Evolutionary conservation across 2,329 filamentous ascomycete species (phyloP).

Genomic region (Knufia fluminis): DNA sequence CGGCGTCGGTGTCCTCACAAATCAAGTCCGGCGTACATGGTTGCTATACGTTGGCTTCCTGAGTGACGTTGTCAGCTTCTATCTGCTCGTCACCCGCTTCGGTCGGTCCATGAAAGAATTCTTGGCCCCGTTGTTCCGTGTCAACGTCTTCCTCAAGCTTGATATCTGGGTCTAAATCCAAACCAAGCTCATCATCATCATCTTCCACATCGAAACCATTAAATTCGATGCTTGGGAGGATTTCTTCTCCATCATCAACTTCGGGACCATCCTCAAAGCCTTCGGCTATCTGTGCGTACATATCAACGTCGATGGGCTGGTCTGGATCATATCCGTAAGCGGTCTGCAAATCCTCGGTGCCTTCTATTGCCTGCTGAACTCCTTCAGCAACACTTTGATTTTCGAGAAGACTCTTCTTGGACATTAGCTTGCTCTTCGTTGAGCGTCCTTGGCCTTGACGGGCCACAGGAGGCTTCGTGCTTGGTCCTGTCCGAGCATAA

Average conservation of each 20-base stretch:
- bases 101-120: no score
- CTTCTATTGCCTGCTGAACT: slow-evolving; percentile 5
- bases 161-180: slow-evolving; percentile 9
- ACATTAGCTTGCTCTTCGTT: slow-evolving; percentile 5
- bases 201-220: slow-evolving; percentile 12
- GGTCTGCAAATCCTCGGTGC: slow-evolving; percentile 10
- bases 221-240: slow-evolving; percentile 6
- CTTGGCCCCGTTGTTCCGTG: not conserved
- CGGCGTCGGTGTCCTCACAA: no score
- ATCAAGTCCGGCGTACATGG: no score
- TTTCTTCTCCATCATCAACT: not conserved
- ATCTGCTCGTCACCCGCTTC: no score
- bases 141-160: slow-evolving; percentile 10
- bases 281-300: not conserved
- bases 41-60: no score
- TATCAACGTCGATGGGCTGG: slow-evolving; percentile 7
- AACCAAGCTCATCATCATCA: slow-evolving; percentile 10
- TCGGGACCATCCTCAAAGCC: slow-evolving; percentile 1
- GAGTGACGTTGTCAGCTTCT: no score
- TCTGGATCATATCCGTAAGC: slow-evolving; percentile 7
- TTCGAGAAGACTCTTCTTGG: not conserved
- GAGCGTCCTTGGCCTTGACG: not conserved
- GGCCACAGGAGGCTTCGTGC: not conserved
- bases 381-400: not conserved
- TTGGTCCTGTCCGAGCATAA: slow-evolving; percentile 12